Evolutionary conservation across 306 rosid genomes (phyloP), one percentile per base, ranked within the genome.

Genomic region (Adenanthera pavonina): DNA sequence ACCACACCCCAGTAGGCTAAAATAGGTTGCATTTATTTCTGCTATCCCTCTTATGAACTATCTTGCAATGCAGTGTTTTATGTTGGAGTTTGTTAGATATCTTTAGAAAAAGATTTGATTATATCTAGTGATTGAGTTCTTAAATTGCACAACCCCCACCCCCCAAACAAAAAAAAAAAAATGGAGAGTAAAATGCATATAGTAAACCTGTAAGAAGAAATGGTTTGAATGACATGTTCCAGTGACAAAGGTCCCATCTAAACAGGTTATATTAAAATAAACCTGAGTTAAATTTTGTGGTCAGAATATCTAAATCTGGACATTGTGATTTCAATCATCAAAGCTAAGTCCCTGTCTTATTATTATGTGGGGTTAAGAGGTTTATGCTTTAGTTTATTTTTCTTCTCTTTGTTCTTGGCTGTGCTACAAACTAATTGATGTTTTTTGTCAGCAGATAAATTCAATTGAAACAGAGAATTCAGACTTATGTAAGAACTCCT

Each of bases 401-500:
- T 51, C 64, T 70, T 41, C 64, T 70, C 43, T 69, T 41, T 71
- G 35, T 69, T 61, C 54, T 9, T 61, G 41, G 33, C 34, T 7
- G 0, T 56, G 19, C 66, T 73, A n/a, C 40, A 17, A 72, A 81
- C 81, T 84, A 75, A 77, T 76, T 60, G 74, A 69, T 79, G 19
- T 7, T 19, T 64, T 71, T 41, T 68, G 73, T 72, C 88, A 91
- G 98, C 93, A 89, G 70, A 72, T 65, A 75, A 80, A 79, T 68
- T 84, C 86, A 25, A 78, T 66, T 30, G 88, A 51, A 77, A 79
- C 76, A 8, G 85, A 87, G 54, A 78, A 75, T 56, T 52, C 77
- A 1, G 80, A 88, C 44, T 44, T 60, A 30, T 19, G 98, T 91
- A 84, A 89, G 99, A 82, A 85, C 70, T 86, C 85, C 69, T 83